Base-by-base conservation (phyloP, 331 rosid genomes). In the Quercus phellos region DNA sequence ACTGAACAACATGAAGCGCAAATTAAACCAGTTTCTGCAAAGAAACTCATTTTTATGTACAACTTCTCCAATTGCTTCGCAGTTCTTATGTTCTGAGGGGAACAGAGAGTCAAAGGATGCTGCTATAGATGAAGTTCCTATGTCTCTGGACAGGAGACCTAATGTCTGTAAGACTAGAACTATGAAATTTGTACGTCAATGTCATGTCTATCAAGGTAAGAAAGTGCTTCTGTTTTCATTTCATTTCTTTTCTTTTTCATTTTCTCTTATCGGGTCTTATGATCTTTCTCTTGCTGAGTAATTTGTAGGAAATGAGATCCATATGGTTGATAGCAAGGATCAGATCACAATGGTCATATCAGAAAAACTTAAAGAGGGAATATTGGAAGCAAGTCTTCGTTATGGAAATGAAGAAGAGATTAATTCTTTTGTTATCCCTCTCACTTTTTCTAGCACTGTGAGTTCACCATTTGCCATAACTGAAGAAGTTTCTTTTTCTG, bases 271-370 rank as follows among this genome's bases (percentile, higher is more conserved):
- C 21, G 10, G 67, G 66, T 30, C 58, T 11, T 38, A 18, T 12
- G 55, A 51, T 63, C 64, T 66, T 69, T 54, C 51, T 46, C 32
- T 69, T 64, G 51, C 51, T 30, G 63, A 42, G 59, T 73, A 17
- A 69, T 68, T 77, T 8, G 5, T 76, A 84, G 80, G 43, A 73
- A 59, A 67, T 73, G 82, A 42, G 61, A 43, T 4, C 9, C 81
- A 17, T 8, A 38, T 56, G 24, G 77, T 74, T 50, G 81, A 72
- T 34, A 51, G 76, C 30, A 70, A 75, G 70, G 59, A 50, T 71
- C 84, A 27, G 76, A 64, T 78, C 55, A 78, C 74, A 81, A 63
- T 81, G 68, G 76, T 75, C 71, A 42, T 85, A 70, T 21, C 73
- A 30, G 53, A 78, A 43, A 78, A 53, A 77, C 70, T 59, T 46